Percentiles rank a stretch among this genome's conserved stretches.
phyloP scores from a whole-genome alignment of 2,329 filamentous ascomycete genomes.

The Daldinia eschscholtzii region DNA sequence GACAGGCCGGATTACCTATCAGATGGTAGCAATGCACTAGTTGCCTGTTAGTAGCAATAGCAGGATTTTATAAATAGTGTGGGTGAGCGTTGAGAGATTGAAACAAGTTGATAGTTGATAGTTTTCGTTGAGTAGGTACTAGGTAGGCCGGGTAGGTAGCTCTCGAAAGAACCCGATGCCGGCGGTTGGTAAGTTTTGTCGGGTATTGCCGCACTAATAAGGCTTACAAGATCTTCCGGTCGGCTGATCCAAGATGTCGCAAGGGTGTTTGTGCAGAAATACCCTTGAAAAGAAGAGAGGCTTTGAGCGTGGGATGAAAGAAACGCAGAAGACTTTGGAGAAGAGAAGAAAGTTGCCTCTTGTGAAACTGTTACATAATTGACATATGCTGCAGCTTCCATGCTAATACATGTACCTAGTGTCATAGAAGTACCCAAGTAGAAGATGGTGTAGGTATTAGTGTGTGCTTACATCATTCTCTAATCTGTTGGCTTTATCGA shows the following conservation, averaged over 20 bases:
- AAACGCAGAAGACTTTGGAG: conserved; percentile 2
- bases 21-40: background rate
- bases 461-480: conserved; percentile 14
- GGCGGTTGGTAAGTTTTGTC: conserved; percentile 21
- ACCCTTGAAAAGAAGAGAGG: conserved; percentile 3
- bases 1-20: background rate
- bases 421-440: too few species aligned
- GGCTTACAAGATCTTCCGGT: conserved; percentile 15
- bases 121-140: background rate
- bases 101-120: conserved; percentile 1
- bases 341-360: conserved; percentile 12
- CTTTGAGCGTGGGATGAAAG: conserved; percentile 18
- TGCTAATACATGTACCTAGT: too few species aligned
- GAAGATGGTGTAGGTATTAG: background rate
- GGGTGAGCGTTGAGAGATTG: conserved; percentile 8
- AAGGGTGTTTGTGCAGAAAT: conserved; percentile 27
- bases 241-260: conserved; percentile 31
- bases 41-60: background rate
- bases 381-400: background rate
- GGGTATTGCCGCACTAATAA: conserved; percentile 35
- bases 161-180: conserved; percentile 33
- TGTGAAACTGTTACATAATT: conserved; percentile 26
- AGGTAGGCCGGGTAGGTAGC: too few species aligned
- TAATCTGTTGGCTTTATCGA: background rate
- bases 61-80: background rate